Conservation (phyloP, 441 rosid genomes). For the Raphanus hybrid region DNA sequence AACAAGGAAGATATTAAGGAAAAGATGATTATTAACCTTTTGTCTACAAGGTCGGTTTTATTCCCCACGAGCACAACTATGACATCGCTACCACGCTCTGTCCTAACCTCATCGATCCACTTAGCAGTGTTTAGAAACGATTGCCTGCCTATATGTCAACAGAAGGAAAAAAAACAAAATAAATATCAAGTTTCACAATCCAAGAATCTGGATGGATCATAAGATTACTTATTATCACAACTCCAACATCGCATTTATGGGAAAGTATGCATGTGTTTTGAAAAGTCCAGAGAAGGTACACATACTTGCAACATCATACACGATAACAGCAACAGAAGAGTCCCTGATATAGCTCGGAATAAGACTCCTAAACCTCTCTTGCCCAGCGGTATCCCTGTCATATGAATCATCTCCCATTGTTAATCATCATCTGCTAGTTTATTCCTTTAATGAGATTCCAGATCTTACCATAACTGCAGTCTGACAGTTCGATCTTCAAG, state of each 20-base stretch:
- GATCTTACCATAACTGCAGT: conserved; percentile 75
- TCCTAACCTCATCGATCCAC: conserved; percentile 91
- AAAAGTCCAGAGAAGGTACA: conserved; percentile 6
- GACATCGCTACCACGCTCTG: conserved; percentile 92
- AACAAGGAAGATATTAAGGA: not conserved
- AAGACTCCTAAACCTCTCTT: conserved; percentile 87
- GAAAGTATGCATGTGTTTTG: conserved; percentile 14
- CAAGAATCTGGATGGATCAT: not conserved
- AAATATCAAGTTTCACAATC: conserved; percentile 16
- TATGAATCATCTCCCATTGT: conserved; percentile 11
- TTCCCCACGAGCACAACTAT: conserved; percentile 91
- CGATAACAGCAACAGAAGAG: conserved; percentile 88
- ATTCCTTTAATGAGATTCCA: not conserved
- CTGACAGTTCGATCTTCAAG: conserved; percentile 91
- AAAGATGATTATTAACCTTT: conserved; percentile 60
- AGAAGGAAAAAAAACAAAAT: conserved; percentile 3
- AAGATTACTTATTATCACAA: too few relatives aligned
- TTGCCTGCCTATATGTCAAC: conserved; percentile 65
- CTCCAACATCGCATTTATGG: too few relatives aligned
- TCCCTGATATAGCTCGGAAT: conserved; percentile 85
- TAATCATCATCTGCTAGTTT: conserved; percentile 1
- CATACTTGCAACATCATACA: conserved; percentile 89
- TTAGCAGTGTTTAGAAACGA: conserved; percentile 79
- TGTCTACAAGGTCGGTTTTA: conserved; percentile 90
- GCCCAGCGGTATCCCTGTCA: conserved; percentile 92